These are phyloP conservation scores for Salicornia ramosissima DNA, from an alignment of 148 eudicot species.

Conservation along the genomic window DNA sequence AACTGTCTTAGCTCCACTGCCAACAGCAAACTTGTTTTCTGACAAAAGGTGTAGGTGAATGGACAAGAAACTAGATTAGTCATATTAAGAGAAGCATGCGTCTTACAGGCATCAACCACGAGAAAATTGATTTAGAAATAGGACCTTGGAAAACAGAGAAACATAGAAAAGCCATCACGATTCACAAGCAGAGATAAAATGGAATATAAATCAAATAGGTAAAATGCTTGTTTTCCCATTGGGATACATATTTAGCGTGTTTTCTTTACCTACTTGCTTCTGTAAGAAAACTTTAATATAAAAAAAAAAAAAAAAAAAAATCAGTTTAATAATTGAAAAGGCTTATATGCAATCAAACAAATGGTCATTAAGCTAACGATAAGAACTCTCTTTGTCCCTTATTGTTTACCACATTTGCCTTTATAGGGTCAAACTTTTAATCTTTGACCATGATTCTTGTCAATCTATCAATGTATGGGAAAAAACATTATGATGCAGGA, in stretches of 20 bases:
- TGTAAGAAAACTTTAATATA: neutral
- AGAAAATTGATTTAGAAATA: neutral
- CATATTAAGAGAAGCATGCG: neutral
- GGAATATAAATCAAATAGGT: neutral
- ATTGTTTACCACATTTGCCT: no score
- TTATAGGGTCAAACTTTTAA: no score
- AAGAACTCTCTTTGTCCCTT: no score
- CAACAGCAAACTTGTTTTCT: conserved; percentile 99
- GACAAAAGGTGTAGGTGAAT: conserved; percentile 23
- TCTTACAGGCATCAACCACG: neutral
- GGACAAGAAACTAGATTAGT: neutral
- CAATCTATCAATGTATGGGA: no score
- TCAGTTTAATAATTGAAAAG: neutral
- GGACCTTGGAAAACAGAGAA: neutral
- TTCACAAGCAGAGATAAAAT: neutral
- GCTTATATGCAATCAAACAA: neutral
- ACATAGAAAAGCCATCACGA: neutral
- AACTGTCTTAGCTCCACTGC: conserved; percentile 99
- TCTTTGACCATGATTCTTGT: no score
- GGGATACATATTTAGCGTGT: neutral
- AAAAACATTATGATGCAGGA: no score
- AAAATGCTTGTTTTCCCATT: neutral
- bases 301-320: no score
- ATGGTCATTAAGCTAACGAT: no score
- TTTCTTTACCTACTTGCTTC: neutral